These are phyloP conservation scores for Amaranthus palmeri DNA, from an alignment of 148 eudicot species.

Conservation along the genomic window DNA sequence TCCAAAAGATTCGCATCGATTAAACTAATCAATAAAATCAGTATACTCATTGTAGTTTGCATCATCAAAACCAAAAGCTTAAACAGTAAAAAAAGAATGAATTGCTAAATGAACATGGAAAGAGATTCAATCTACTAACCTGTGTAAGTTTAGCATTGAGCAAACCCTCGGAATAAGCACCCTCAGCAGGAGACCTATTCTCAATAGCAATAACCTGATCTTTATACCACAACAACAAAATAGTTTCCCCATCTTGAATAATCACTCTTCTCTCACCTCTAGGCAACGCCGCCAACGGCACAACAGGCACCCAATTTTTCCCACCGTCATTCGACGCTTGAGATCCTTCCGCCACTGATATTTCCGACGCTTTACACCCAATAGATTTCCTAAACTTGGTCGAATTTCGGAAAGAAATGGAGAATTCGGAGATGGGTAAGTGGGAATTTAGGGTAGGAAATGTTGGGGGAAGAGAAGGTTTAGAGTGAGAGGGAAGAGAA, in stretches of 20 bases:
- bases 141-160: constrained; percentile 95
- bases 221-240: constrained; percentile 80
- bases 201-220: constrained; percentile 76
- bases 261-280: constrained; percentile 93
- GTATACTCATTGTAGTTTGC: no score
- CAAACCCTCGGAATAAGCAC: constrained; percentile 90
- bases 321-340: constrained; percentile 24
- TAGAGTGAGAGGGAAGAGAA: no score
- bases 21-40: no score
- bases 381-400: neutral
- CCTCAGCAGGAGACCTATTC: constrained; percentile 95
- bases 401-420: no score
- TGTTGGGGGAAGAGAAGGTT: no score
- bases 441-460: no score
- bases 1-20: no score
- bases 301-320: constrained; percentile 86
- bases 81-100: neutral
- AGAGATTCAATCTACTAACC: constrained; percentile 29
- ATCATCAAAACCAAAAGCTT: neutral
- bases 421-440: no score
- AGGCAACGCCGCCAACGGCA: constrained; percentile 80
- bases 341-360: constrained; percentile 35
- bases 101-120: neutral
- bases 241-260: constrained; percentile 72
- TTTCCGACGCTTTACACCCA: constrained; percentile 54